Conservation (phyloP, 768 basidiomycete species). For the Tephrocybe sp. region DNA sequence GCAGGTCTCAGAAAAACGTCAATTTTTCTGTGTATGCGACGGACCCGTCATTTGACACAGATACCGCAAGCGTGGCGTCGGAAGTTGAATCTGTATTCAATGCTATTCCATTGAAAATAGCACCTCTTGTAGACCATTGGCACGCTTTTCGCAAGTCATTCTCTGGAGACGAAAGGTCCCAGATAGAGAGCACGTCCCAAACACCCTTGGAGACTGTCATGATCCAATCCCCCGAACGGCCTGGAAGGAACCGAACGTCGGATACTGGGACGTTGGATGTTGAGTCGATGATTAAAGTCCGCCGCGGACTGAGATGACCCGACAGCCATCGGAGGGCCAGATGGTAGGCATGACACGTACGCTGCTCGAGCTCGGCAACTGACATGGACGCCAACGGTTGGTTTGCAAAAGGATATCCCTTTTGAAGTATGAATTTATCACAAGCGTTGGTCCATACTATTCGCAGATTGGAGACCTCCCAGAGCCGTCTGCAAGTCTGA, state of each 20-base stretch:
- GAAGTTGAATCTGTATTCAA: slow-evolving; percentile 46
- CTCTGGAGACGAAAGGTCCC: slow-evolving; percentile 33
- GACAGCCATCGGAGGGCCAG: slow-evolving; percentile 51
- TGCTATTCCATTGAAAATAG: slow-evolving; percentile 48
- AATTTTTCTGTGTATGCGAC: slow-evolving; percentile 20
- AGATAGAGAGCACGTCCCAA: slow-evolving; percentile 57
- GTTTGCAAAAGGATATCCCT: slow-evolving; percentile 50
- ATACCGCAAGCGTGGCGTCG: slow-evolving; percentile 48
- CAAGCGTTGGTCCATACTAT: slow-evolving; percentile 58
- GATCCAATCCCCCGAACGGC: slow-evolving; percentile 39
- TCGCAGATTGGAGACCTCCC: slow-evolving; percentile 40
- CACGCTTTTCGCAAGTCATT: slow-evolving; percentile 27
- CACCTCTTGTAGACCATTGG: slow-evolving; percentile 54
- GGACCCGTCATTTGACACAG: slow-evolving; percentile 44
- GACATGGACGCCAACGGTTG: slow-evolving; percentile 32
- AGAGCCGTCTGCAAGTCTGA: slow-evolving; percentile 52
- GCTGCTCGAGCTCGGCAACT: slow-evolving; percentile 40
- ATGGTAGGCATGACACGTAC: slow-evolving; percentile 39
- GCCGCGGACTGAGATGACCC: slow-evolving; percentile 8
- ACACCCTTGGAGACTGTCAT: slow-evolving; percentile 56
- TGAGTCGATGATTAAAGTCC: slow-evolving; percentile 24
- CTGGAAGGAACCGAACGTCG: slow-evolving; percentile 52
- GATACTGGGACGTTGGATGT: slow-evolving; percentile 43
- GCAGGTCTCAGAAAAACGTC: slow-evolving; percentile 15
- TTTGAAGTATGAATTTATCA: slow-evolving; percentile 35